phyloP scores from a whole-genome alignment of 2,329 filamentous ascomycete genomes.

The Leptosphaerulina australis region DNA sequence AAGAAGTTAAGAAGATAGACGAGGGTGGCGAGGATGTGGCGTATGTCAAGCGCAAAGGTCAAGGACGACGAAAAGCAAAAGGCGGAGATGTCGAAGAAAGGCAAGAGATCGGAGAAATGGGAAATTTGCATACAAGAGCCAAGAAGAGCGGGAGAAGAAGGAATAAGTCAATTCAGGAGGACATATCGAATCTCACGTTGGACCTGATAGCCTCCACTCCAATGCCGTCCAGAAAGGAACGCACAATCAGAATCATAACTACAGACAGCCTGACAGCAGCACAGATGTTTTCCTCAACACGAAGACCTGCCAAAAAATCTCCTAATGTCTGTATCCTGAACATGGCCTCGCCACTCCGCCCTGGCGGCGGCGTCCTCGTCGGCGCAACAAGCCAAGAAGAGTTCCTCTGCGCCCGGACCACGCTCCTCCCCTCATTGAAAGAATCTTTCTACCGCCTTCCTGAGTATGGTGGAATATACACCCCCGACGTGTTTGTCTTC shows the following conservation, averaged over 20 bases:
- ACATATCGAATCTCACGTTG: conserved; percentile 18
- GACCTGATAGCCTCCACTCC: background rate
- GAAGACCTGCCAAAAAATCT: conserved; percentile 25
- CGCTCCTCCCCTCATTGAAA: conserved; percentile 63
- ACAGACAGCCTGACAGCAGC: conserved; percentile 63
- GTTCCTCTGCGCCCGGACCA: conserved; percentile 65
- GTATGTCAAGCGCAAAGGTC: conserved; percentile 45
- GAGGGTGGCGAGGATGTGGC: conserved; percentile 16
- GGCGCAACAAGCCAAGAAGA: conserved; percentile 68
- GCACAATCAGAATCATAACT: conserved; percentile 55
- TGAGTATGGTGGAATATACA: conserved; percentile 62
- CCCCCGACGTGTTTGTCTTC: conserved; percentile 66
- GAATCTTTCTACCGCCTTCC: conserved; percentile 66
- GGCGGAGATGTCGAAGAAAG: conserved; percentile 12
- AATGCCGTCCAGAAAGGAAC: conserved; percentile 16
- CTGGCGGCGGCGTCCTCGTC: conserved; percentile 66
- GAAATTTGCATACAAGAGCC: conserved; percentile 2
- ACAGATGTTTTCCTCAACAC: conserved; percentile 38
- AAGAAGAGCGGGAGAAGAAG: conserved; percentile 21
- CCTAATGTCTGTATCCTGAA: conserved; percentile 62
- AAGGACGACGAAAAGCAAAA: conserved; percentile 40
- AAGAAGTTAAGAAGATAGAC: background rate
- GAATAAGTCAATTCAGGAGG: conserved; percentile 21
- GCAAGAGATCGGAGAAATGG: conserved; percentile 1
- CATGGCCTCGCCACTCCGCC: conserved; percentile 67